Evolutionary conservation across 2,329 filamentous ascomycete species (phyloP), one percentile per base, ranked within the genome.

Genomic region (Exophiala sp.): DNA sequence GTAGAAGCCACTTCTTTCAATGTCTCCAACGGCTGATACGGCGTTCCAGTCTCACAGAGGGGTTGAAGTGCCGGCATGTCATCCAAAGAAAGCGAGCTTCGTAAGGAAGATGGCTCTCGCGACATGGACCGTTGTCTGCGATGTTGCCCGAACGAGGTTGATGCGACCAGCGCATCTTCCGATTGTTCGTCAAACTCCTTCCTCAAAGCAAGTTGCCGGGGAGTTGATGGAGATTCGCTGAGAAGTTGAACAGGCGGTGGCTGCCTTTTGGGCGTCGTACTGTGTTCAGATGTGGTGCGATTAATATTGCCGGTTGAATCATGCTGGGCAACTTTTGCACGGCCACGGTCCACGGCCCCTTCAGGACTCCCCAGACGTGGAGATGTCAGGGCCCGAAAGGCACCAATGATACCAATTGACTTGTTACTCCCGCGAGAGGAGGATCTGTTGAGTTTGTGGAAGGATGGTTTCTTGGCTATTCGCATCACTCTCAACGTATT

Each of bases 131-230:
- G 66, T 48, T 66, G 55, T 23, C 65, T 64, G 18, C 69, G 66
- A 40, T 70, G 67, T 46, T 65, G 62, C 45, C 66, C 65, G 32
- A 71, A 68, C 2, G 68, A 66, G 5, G 65, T 52, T 1, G 58
- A 51, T 7, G 38, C 37, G 5, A 58, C 35, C 18, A 35, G 21
- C 2, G 52, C 47, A 10, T 29, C 27, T 8, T 54, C 50, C 9
- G 32, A 11, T n/a, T 34, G 29, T 18, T 42, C 24, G 10, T 56
- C 53, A 27, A 49, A 46, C 6, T 50, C 53, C 32, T 48, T 57
- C 3, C 58, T 56, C 7, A 62, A 54, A 2, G 54, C 52, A 32
- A 61, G 48, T 27, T 44, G 54, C 32, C 53, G 38, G 11, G 42
- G 3, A 23, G 44, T 19, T 22, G 47, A 30, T 13, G 50, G 30